Evolutionary conservation across 768 basidiomycete species (phyloP), one percentile per base, ranked within the genome.

Genomic region (Serendipita indica): DNA sequence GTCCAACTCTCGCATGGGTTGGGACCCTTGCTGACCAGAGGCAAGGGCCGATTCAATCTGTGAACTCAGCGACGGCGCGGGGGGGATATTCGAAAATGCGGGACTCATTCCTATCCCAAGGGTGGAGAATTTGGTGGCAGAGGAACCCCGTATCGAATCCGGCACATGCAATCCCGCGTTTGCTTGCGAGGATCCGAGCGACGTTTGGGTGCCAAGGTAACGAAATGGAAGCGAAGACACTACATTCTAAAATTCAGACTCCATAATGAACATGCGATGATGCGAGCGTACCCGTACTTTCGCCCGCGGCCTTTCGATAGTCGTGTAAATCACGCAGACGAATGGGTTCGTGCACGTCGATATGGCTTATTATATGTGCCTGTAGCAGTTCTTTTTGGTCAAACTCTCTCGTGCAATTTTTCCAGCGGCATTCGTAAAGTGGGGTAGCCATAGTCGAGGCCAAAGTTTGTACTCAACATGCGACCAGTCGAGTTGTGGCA

Each of bases 391-490:
- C 49, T 10, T 27, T 32, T 1, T 54, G 20, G 7, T 32, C 30
- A 27, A 54, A 54, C n/a, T 54, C 49, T 16, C 30, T 18, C n/a
- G 20, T 25, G 49, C 49, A 54, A 30, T 54, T 32, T 16, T 10
- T 32, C 49, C 49, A 54, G 49, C 49, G 49, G 30, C 49, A 54
- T 27, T 54, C 49, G 22, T 54, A 54, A 27, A 20, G 20, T 54
- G 3, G 49, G 49, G 7, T 54, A 3, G 49, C 20, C 49, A 54
- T 54, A 28, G 22, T 28, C 30, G 49, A 16, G n/a, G 49, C 10
- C 20, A 25, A 54, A 30, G 22, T 54, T 25, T 54, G 22, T 54
- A 27, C 30, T 10, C 20, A n/a, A 54, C 49, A 1, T 54, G n/a
- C n/a, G n/a, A n/a, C n/a, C n/a, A n/a, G n/a, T n/a, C n/a, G n/a